A percentile compares a stretch with the other conserved stretches of the same genome.
These are phyloP conservation scores for Candida ulmi DNA, from an alignment of 805 yeast genomes.

Conservation along the genomic window DNA sequence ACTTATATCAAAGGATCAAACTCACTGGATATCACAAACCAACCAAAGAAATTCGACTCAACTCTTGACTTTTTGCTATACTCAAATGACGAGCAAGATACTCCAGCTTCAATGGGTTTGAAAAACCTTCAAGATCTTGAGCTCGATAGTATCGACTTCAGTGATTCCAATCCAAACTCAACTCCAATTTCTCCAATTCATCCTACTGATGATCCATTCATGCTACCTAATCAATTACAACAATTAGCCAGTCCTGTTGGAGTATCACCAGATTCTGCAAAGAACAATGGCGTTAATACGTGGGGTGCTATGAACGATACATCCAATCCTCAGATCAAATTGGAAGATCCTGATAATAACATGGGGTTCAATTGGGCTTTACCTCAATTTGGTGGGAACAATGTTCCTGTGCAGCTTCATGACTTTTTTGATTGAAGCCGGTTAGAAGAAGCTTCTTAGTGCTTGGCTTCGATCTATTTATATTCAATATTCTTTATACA, in stretches of 20 bases:
- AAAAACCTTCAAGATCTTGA: slow-evolving; percentile 4
- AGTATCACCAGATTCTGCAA: neutral
- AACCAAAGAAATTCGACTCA: neutral
- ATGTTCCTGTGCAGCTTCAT: neutral
- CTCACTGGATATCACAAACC: slow-evolving; percentile 8
- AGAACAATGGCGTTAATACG: neutral
- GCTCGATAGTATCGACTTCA: slow-evolving; percentile 10
- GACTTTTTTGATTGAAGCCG: neutral
- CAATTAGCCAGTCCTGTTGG: neutral
- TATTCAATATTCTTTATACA: too few relatives aligned
- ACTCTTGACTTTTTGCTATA: neutral
- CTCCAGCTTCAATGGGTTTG: neutral
- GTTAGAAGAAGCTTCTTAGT: neutral
- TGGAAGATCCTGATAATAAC: neutral
- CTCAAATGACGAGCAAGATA: neutral
- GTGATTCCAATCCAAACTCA: slow-evolving; percentile 13
- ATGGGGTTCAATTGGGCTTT: neutral
- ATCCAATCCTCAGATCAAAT: neutral
- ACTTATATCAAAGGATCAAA: slow-evolving; percentile 2
- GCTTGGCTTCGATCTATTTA: too few relatives aligned
- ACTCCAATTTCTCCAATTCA: slow-evolving; percentile 16
- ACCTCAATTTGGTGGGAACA: neutral
- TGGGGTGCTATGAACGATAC: neutral
- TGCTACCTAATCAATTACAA: neutral
- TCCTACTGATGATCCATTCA: slow-evolving; percentile 1